Conservation (phyloP, 2,329 filamentous ascomycete species). For the Microascus cirrosus region DNA sequence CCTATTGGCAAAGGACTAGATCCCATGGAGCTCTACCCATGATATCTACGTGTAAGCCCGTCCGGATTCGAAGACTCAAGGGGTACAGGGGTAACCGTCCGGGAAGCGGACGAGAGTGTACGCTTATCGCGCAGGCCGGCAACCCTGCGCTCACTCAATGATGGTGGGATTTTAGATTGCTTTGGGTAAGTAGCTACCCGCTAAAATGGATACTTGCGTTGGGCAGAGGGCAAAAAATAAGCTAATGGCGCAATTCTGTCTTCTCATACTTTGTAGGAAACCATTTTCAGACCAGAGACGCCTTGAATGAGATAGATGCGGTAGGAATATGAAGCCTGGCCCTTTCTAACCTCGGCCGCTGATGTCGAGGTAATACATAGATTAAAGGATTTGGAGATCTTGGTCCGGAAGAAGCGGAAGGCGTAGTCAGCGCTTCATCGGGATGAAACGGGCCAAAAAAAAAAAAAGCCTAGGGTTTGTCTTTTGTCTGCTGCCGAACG, state of each 20-base stretch:
- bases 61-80: too few species aligned
- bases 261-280: not conserved
- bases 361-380: not conserved
- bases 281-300: not conserved
- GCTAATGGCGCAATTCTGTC: not conserved
- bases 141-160: too few species aligned
- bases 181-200: not conserved
- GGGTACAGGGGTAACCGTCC: too few species aligned
- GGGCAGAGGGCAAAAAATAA: not conserved
- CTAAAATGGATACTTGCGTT: not conserved
- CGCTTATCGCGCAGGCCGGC: too few species aligned
- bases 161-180: not conserved
- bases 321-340: not conserved
- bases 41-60: too few species aligned
- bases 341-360: not conserved
- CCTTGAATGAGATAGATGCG: not conserved
- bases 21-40: too few species aligned
- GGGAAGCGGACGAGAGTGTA: too few species aligned
- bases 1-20: too few species aligned
- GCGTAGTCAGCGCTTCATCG: not conserved
- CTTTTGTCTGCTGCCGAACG: not conserved
- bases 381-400: not conserved
- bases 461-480: too few species aligned
- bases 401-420: not conserved
- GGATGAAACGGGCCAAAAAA: not conserved